Evolutionary conservation across 345 rosid species (phyloP), one percentile per base, ranked within the genome.

Genomic region (Aquilaria yunnanensis): DNA sequence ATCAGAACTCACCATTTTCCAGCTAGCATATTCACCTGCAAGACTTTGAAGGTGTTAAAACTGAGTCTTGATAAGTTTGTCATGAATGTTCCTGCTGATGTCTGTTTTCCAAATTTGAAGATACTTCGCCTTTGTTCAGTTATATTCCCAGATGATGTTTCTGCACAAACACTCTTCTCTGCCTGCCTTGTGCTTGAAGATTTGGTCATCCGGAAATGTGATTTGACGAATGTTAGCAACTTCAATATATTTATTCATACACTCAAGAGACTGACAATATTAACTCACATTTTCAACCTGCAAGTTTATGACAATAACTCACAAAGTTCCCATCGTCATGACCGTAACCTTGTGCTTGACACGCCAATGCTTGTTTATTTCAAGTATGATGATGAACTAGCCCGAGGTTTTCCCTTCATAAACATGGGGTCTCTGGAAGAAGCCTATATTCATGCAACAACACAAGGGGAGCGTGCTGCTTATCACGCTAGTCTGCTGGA

Each of bases 311-410:
- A 45, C 2, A 41, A 3, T 43, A 58, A 2, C 30, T 2, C 0
- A 33, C 13, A 1, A n/a, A 12, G 41, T 45, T 45, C 23, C 23
- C 23, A 23, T 59, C 2, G 6, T 0, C 7, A 3, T 1, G 7
- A 10, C 12, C 10, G 4, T 4, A 5, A 47, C 4, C 10, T 59
- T 16, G 11, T 47, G 41, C 45, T 59, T 11, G 49, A 59, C 47
- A n/a, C 63, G 10, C 63, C 52, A 1, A 47, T n/a, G n/a, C 63
- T 59, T 59, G 10, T 46, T 5, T 46, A 30, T 10, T 47, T 59
- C 51, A 30, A 12, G 2, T 47, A 32, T 16, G 6, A 10, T 14
- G 8, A 3, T 7, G 4, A 33, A 6, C 48, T 47, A 6, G 14
- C 23, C 23, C 23, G n/a, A 32, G 13, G 16, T 0, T 58, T 58